Evolutionary conservation across 306 rosid genomes (phyloP).

Genomic region (Gleditsia sinensis): DNA sequence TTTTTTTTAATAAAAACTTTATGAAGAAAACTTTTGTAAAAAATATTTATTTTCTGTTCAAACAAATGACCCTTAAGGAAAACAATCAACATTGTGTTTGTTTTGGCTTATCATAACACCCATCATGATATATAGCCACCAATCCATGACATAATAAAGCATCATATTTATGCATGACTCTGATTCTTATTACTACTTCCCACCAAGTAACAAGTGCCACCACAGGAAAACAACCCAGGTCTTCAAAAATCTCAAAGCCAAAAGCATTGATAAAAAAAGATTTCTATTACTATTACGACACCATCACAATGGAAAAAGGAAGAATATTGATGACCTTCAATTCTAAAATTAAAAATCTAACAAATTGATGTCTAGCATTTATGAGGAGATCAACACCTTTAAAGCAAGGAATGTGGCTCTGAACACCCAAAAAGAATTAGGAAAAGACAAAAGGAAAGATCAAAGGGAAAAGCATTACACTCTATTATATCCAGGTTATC

Average conservation of each 20-base stretch:
- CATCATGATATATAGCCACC: not conserved
- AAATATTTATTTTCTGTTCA: too few species aligned
- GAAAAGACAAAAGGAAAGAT: not conserved
- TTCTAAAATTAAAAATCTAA: not conserved
- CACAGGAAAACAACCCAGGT: not conserved
- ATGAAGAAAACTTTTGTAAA: too few species aligned
- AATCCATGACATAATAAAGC: not conserved
- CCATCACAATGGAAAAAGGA: not conserved
- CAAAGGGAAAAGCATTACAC: not conserved
- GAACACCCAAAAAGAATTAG: not conserved
- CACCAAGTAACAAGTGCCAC: not conserved
- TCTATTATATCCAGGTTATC: not conserved
- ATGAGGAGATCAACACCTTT: constrained; percentile 11
- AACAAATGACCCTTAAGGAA: too few species aligned
- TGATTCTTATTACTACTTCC: not conserved
- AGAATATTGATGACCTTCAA: constrained; percentile 2
- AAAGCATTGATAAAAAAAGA: not conserved
- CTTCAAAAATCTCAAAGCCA: constrained; percentile 5
- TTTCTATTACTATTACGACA: too few species aligned
- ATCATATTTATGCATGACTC: constrained; percentile 3
- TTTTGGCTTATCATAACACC: constrained; percentile 6
- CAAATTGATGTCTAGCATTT: constrained; percentile 19
- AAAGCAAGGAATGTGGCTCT: constrained; percentile 15
- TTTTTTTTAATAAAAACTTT: too few species aligned
- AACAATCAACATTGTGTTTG: not conserved